phyloP scores from a whole-genome alignment of 345 rosid species.

The Euphorbia tirucalli region DNA sequence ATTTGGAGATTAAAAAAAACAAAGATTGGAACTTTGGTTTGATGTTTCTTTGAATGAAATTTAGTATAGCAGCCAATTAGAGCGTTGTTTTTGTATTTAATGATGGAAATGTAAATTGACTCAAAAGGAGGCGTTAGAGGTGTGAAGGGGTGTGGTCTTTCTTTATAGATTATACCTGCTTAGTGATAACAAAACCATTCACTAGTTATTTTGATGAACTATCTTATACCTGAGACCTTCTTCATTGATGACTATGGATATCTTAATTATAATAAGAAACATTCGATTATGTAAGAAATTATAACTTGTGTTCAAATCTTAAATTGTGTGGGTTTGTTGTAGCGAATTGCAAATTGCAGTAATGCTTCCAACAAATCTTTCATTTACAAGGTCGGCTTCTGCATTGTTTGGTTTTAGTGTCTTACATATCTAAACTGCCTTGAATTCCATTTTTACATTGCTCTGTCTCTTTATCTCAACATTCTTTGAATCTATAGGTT shows the following conservation, averaged over 20 bases:
- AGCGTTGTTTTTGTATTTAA: no score
- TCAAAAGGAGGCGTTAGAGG: no score
- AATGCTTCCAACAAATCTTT: neutral
- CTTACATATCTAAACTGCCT: neutral
- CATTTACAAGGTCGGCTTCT: neutral
- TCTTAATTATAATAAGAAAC: neutral
- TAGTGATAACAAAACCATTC: neutral
- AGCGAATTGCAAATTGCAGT: neutral
- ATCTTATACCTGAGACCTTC: neutral
- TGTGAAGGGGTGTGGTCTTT: neutral
- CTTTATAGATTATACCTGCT: neutral
- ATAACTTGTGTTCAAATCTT: neutral
- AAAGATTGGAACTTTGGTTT: neutral
- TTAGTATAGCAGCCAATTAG: neutral
- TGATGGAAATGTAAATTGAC: no score
- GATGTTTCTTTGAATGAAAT: neutral
- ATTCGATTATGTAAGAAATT: neutral
- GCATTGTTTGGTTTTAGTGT: neutral
- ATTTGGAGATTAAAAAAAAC: neutral
- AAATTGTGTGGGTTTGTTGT: neutral
- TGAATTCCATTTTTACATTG: neutral
- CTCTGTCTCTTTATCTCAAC: neutral
- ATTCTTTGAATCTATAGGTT: neutral
- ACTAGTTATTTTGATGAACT: neutral
- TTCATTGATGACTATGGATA: no score